phyloP scores from a whole-genome alignment of 805 yeast genomes.

The Debaryomyces tyrocola region DNA sequence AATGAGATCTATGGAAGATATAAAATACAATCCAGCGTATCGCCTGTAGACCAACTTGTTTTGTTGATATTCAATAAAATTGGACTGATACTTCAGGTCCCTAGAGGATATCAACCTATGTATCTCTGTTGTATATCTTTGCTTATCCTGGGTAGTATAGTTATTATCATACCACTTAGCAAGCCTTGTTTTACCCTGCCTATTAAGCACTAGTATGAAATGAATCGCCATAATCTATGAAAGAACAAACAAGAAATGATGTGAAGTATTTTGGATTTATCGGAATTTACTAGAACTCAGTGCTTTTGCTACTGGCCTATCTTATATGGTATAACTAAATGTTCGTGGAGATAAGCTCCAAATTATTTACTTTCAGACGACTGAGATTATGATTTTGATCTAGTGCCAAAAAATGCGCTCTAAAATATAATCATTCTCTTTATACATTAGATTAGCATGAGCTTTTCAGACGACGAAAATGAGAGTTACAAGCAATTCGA shows the following conservation, averaged over 20 bases:
- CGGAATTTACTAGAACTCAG: too few species aligned
- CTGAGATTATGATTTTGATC: too few species aligned
- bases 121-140: constrained; percentile 54
- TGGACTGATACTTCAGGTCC: constrained; percentile 81
- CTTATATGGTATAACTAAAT: too few species aligned
- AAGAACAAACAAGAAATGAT: too few species aligned
- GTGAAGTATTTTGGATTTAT: too few species aligned
- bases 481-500: constrained; percentile 39
- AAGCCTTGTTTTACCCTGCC: constrained; percentile 90
- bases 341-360: too few species aligned
- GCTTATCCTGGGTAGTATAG: constrained; percentile 29
- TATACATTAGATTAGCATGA: background rate
- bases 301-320: too few species aligned
- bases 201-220: constrained; percentile 77
- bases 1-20: constrained; percentile 73
- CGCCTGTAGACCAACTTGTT: constrained; percentile 78
- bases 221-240: constrained; percentile 64
- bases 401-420: too few species aligned
- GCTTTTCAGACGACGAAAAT: constrained; percentile 11
- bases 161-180: constrained; percentile 67
- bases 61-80: constrained; percentile 64
- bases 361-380: too few species aligned
- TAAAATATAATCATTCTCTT: too few species aligned
- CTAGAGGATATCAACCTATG: constrained; percentile 79
- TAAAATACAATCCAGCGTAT: constrained; percentile 89